A percentile compares a stretch with the other conserved stretches of the same genome.
These are phyloP conservation scores for Solanum verrucosum DNA, from an alignment of 257 asterid genomes.

Conservation along the genomic window DNA sequence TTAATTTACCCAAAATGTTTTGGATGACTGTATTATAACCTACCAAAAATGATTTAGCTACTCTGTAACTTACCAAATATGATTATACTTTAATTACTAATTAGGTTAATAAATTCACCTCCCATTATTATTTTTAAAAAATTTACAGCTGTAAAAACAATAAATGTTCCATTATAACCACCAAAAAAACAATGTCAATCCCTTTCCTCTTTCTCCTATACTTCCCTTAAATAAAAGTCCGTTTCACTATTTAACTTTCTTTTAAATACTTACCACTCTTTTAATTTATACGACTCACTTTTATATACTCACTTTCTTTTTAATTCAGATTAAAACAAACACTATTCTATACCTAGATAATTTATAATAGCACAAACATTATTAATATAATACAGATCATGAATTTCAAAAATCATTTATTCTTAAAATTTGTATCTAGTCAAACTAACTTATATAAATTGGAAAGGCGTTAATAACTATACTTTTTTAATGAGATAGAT, in stretches of 20 bases:
- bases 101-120: background rate
- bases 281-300: too few species aligned
- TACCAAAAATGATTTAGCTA: background rate
- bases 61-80: background rate
- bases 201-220: background rate
- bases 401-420: too few species aligned
- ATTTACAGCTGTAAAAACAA: background rate
- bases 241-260: background rate
- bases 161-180: too few species aligned
- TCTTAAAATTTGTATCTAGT: too few species aligned
- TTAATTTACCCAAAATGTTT: background rate
- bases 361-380: too few species aligned
- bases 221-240: background rate
- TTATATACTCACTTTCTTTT: too few species aligned
- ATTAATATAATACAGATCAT: too few species aligned
- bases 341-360: too few species aligned
- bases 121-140: background rate
- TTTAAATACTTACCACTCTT: too few species aligned
- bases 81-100: background rate
- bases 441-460: too few species aligned
- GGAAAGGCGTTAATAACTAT: rapidly evolving
- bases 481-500: too few species aligned
- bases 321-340: too few species aligned
- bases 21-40: background rate
- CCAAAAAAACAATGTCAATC: background rate